Base-by-base conservation (phyloP, 352 stramenopile species). In the Aphanomyces astaci region DNA sequence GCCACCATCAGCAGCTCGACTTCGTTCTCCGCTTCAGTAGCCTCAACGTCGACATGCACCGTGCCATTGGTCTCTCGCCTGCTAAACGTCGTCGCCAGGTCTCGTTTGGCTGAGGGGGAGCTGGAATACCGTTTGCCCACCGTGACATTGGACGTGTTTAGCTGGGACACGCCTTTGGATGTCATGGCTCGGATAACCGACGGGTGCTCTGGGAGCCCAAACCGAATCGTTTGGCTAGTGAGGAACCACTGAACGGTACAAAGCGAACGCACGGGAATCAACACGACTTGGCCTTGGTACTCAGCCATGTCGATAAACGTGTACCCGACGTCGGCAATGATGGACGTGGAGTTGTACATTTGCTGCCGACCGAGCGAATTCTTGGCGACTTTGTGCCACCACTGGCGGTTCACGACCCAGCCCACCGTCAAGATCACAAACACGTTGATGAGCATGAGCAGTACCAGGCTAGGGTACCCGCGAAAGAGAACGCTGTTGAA, bases 281-380 rank as follows among this genome's bases (percentile, higher is more conserved):
- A 19, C 4, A 22, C 36, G 4, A 66, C 31, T 3, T 54, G 39
- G 30, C 54, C 19, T 1, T 49, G 19, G 10, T 66, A 19, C 7
- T 15, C 17, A 4, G n/a, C 43, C 22, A 52, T 56, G 19, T 24
- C 48, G 19, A 30, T 13, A 55, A 55, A 55, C 19, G 19, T 11
- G 48, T 2, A 55, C 17, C 19, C 10, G 5, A 66, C 31, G 13
- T 66, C 59, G 10, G 22, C 43, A 0, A 66, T 19, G 43, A 66
- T 66, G 11, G 59, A 45, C 30, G 59, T 57, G 17, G 59, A 66
- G 31, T 66, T 66, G 59, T 52, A 66, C 25, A 66, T 66, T 17
- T 25, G 30, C 33, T 66, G 59, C 27, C 59, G 59, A 0, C 27
- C 59, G 15, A 66, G 59, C 0, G 59, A 54, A 25, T 55, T 66